Conservation (phyloP, 2,329 filamentous ascomycete genomes). For the Massarina eburnea region DNA sequence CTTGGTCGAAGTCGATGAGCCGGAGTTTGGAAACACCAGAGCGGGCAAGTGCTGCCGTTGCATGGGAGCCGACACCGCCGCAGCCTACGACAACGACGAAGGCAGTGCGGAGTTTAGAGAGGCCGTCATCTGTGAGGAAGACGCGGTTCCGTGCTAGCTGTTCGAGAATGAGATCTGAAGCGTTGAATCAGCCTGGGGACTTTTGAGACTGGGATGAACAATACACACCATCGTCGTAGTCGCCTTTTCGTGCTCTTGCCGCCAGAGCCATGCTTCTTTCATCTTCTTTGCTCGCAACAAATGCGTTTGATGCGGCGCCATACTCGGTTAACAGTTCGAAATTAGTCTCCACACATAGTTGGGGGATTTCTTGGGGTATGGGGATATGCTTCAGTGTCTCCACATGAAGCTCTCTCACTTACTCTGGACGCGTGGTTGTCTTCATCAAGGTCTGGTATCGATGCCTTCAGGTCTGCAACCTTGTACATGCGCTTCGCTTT, state of each 20-base stretch:
- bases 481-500: slow-evolving; percentile 57
- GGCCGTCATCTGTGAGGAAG: slow-evolving; percentile 81
- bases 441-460: slow-evolving; percentile 59
- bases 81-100: slow-evolving; percentile 91
- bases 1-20: slow-evolving; percentile 96
- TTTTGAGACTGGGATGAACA: neutral
- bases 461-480: slow-evolving; percentile 61
- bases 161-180: slow-evolving; percentile 82
- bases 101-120: slow-evolving; percentile 74
- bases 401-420: slow-evolving; percentile 48
- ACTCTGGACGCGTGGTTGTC: slow-evolving; percentile 56
- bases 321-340: slow-evolving; percentile 60
- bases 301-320: slow-evolving; percentile 54
- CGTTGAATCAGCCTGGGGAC: slow-evolving; percentile 7
- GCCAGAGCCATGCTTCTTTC: slow-evolving; percentile 61
- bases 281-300: slow-evolving; percentile 54
- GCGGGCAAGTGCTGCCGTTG: slow-evolving; percentile 78
- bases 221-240: slow-evolving; percentile 62
- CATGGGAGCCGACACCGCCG: slow-evolving; percentile 93
- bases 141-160: slow-evolving; percentile 91
- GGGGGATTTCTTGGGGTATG: too few relatives aligned
- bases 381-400: neutral
- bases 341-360: neutral
- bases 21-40: slow-evolving; percentile 87
- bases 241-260: slow-evolving; percentile 61